Percentiles rank a stretch among this genome's conserved stretches.
Evolutionary conservation across 345 rosid genomes (phyloP).

Genomic region (Stellera chamaejasme): DNA sequence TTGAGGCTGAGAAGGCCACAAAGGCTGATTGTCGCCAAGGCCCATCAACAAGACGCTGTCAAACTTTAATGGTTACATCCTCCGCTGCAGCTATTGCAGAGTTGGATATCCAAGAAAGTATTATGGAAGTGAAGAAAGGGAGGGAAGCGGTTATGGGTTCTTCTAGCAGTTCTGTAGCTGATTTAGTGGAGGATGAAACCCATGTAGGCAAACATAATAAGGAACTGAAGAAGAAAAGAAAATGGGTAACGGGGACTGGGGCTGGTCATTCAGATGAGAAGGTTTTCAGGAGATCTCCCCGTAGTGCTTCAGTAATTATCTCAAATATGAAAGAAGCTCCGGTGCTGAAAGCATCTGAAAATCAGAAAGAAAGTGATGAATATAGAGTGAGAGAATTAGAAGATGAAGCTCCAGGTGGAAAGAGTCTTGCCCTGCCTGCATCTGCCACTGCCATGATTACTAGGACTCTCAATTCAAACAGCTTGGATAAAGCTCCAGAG

Average conservation of each 20-base stretch:
- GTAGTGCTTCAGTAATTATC: conserved; percentile 2
- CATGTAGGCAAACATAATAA: conserved; percentile 2
- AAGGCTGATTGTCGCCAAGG: not conserved
- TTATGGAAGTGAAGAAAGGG: not conserved
- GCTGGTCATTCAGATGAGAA: conserved; percentile 9
- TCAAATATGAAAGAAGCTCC: conserved; percentile 5
- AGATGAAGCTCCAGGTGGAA: conserved; percentile 2
- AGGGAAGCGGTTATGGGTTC: conserved; percentile 5
- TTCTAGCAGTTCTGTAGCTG: conserved; percentile 1
- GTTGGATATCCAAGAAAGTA: conserved; percentile 4
- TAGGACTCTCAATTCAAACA: too few relatives aligned
- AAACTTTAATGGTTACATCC: conserved; percentile 12
- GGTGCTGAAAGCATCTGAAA: not conserved
- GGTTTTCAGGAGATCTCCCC: conserved; percentile 12
- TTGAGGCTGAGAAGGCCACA: conserved; percentile 11
- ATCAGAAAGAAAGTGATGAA: conserved; percentile 10
- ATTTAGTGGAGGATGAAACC: conserved; percentile 6
- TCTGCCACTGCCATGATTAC: too few relatives aligned
- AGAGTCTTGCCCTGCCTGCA: not conserved
- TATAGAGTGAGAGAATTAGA: not conserved
- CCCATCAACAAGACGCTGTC: conserved; percentile 19
- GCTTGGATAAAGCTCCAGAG: too few relatives aligned
- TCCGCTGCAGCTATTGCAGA: not conserved
- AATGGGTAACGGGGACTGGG: not conserved
- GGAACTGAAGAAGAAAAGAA: conserved; percentile 7